Percentiles rank a stretch among this genome's conserved stretches.
Evolutionary conservation across 2,329 filamentous ascomycete genomes (phyloP).

Genomic region (Diaporthe vaccinii): DNA sequence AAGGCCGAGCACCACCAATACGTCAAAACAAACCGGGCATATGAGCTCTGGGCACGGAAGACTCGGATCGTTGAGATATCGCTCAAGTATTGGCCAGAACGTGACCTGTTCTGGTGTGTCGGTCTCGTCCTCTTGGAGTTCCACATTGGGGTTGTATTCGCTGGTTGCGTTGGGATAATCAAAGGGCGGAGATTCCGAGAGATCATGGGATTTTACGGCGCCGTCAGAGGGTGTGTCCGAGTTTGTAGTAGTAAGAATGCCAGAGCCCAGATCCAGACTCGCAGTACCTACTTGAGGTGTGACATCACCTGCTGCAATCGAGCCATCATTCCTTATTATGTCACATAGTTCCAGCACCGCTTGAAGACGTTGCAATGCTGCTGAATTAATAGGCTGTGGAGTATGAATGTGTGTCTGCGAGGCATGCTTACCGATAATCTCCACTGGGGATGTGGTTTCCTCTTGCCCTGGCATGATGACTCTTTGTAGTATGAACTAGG

Average conservation of each 20-base stretch:
- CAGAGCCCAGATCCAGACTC: neutral
- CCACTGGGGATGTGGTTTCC: neutral
- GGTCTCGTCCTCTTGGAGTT: no score
- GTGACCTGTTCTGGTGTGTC: neutral
- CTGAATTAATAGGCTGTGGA: neutral
- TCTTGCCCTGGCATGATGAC: neutral
- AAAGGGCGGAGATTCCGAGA: neutral
- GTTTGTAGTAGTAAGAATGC: no score
- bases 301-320: neutral
- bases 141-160: neutral
- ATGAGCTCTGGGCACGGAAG: neutral
- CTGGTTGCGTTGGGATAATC: neutral
- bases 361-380: neutral
- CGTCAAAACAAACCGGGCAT: neutral
- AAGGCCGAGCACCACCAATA: neutral
- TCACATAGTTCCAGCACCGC: neutral
- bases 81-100: neutral
- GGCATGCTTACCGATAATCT: neutral
- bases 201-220: neutral
- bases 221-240: neutral
- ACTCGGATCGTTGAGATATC: neutral
- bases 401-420: neutral
- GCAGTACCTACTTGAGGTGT: neutral
- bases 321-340: no score
- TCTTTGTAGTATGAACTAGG: neutral